Evolutionary conservation across 192 early-diverging fungal genomes (phyloP).

Genomic region (Entomortierella parvispora): DNA sequence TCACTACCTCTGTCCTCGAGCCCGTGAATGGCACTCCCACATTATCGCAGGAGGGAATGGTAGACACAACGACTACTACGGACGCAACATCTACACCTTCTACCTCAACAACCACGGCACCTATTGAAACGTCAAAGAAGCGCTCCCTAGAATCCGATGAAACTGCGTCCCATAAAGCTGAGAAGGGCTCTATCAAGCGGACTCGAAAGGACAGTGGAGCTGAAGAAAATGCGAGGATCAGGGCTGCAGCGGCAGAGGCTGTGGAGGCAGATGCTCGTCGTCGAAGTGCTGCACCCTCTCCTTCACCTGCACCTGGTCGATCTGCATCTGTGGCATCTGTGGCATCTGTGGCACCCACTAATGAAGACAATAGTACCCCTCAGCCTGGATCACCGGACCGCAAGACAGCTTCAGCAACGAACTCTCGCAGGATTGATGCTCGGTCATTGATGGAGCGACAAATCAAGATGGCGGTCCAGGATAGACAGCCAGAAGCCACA

Average conservation of each 20-base stretch:
- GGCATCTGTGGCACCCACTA: not conserved
- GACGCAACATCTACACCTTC: not conserved
- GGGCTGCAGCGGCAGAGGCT: conserved; percentile 21
- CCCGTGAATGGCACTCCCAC: conserved; percentile 14
- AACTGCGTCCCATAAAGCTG: not conserved
- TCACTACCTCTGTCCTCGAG: not conserved
- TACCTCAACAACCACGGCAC: conserved; percentile 5
- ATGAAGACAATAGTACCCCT: not conserved
- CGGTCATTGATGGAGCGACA: conserved; percentile 37
- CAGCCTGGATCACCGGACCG: conserved; percentile 3
- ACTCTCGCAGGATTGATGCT: conserved; percentile 26
- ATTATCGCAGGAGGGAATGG: conserved; percentile 30
- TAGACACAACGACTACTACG: conserved; percentile 24
- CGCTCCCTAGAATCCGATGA: conserved; percentile 10
- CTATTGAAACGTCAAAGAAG: too few species aligned
- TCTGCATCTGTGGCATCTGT: conserved; percentile 2
- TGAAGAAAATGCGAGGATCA: conserved; percentile 6
- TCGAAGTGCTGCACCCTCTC: conserved; percentile 34
- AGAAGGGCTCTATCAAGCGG: not conserved
- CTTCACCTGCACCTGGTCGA: conserved; percentile 28
- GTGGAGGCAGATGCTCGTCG: conserved; percentile 32
- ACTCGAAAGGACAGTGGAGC: not conserved
- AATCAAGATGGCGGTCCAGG: conserved; percentile 24
- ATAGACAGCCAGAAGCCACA: conserved; percentile 21
- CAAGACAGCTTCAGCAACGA: not conserved